Evolutionary conservation across 305 asterid genomes (phyloP).

Genomic region (Rubia balearica): DNA sequence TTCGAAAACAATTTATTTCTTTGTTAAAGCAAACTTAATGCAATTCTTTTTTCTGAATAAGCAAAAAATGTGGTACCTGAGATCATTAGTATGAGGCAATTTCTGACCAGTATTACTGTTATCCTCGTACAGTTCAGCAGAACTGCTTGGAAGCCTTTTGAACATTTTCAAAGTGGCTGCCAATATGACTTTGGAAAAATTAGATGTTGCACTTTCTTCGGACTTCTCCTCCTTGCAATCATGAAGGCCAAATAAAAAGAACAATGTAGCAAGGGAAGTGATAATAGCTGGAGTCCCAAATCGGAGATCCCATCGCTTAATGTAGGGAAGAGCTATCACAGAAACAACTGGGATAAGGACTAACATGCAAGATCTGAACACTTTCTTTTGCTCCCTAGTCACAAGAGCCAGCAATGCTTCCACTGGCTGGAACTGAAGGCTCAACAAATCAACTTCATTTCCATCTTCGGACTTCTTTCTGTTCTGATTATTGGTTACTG

Average conservation of each 20-base stretch:
- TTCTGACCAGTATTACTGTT: not conserved
- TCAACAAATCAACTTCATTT: not conserved
- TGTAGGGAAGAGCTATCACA: constrained; percentile 32
- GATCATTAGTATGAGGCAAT: constrained; percentile 10
- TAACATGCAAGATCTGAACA: not conserved
- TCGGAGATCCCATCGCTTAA: constrained; percentile 28
- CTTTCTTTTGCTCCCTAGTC: not conserved
- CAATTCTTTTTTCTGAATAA: too few relatives aligned
- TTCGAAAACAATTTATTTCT: too few relatives aligned
- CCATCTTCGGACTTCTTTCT: too few relatives aligned
- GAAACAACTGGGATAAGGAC: constrained; percentile 32
- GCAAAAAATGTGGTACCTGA: too few relatives aligned
- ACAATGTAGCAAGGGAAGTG: constrained; percentile 28
- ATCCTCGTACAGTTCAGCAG: constrained; percentile 6
- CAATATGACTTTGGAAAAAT: constrained; percentile 16
- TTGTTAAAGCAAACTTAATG: too few relatives aligned
- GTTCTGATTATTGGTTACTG: too few relatives aligned
- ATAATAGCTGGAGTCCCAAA: constrained; percentile 56
- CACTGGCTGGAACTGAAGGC: constrained; percentile 14
- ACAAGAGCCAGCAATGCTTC: constrained; percentile 18
- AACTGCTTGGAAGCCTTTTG: not conserved
- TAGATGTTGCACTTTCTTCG: constrained; percentile 14
- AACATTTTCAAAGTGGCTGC: constrained; percentile 14
- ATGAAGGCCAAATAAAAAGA: constrained; percentile 26
- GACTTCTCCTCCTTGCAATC: constrained; percentile 12